phyloP scores from a whole-genome alignment of 2,329 filamentous ascomycete genomes.

The Fusarium humuli region DNA sequence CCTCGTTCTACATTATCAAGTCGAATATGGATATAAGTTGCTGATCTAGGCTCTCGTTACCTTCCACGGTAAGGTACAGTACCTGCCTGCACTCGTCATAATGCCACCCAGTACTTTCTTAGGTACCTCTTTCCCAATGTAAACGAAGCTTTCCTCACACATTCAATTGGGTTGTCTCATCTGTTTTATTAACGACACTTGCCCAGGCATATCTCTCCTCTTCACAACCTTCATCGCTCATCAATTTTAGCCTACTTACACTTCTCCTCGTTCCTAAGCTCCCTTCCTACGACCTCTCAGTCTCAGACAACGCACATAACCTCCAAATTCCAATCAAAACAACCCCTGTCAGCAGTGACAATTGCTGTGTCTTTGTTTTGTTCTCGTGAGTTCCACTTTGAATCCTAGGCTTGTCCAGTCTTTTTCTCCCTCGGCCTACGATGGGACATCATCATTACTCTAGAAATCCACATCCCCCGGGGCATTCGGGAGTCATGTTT shows the following conservation, averaged over 20 bases:
- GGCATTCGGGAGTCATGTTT: slow-evolving; percentile 18
- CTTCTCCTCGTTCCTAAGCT: background rate
- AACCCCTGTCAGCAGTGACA: slow-evolving; percentile 26
- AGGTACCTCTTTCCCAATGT: background rate
- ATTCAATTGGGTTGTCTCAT: slow-evolving; percentile 3
- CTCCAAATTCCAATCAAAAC: slow-evolving; percentile 27
- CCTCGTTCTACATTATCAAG: slow-evolving; percentile 8
- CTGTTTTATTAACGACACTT: background rate
- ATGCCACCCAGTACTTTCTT: background rate
- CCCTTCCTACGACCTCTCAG: slow-evolving; percentile 21
- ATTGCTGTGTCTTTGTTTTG: slow-evolving; percentile 35
- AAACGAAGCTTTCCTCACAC: slow-evolving; percentile 24
- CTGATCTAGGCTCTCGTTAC: slow-evolving; percentile 2
- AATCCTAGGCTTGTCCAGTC: slow-evolving; percentile 9
- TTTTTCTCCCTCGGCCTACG: slow-evolving; percentile 21
- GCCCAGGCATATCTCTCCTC: background rate
- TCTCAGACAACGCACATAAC: slow-evolving; percentile 7
- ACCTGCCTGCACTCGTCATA: background rate
- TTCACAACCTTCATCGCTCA: background rate
- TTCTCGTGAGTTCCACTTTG: slow-evolving; percentile 34
- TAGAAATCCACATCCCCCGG: slow-evolving; percentile 30
- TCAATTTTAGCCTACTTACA: slow-evolving; percentile 1
- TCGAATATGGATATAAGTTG: slow-evolving; percentile 11
- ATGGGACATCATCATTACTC: slow-evolving; percentile 34
- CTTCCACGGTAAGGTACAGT: background rate